These are phyloP conservation scores for Ciborinia camelliae DNA, from an alignment of 2,329 filamentous ascomycete species.

Conservation along the genomic window DNA sequence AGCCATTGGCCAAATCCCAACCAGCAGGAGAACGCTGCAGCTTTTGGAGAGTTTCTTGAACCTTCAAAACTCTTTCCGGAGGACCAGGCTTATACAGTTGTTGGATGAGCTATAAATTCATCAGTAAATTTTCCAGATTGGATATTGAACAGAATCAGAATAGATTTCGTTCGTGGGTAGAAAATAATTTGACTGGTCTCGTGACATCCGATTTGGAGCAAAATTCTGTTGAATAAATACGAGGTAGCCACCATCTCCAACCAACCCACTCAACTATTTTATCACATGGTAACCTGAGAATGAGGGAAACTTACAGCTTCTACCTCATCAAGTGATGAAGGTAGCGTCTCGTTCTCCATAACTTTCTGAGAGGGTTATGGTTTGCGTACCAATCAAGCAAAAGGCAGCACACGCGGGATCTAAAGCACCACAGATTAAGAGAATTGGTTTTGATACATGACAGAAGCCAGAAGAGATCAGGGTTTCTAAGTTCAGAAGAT, in stretches of 20 bases:
- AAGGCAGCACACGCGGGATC: background rate
- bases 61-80: conserved; percentile 45
- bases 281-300: background rate
- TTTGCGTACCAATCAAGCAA: background rate
- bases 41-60: conserved; percentile 72
- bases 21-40: conserved; percentile 77
- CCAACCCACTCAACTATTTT: background rate
- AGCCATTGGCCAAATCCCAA: conserved; percentile 78
- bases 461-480: background rate
- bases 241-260: background rate
- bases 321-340: conserved; percentile 35
- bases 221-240: background rate
- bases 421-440: conserved; percentile 4
- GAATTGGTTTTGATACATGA: conserved; percentile 3
- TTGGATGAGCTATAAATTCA: conserved; percentile 43
- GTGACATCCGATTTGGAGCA: background rate
- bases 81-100: conserved; percentile 48
- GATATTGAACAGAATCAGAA: background rate
- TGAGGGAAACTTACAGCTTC: conserved; percentile 31
- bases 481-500: background rate
- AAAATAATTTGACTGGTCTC: background rate
- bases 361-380: background rate
- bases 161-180: background rate
- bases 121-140: background rate
- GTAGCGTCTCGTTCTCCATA: conserved; percentile 26